phyloP scores from a whole-genome alignment of 2,329 filamentous ascomycete genomes.

The Pyrenophora graminea region DNA sequence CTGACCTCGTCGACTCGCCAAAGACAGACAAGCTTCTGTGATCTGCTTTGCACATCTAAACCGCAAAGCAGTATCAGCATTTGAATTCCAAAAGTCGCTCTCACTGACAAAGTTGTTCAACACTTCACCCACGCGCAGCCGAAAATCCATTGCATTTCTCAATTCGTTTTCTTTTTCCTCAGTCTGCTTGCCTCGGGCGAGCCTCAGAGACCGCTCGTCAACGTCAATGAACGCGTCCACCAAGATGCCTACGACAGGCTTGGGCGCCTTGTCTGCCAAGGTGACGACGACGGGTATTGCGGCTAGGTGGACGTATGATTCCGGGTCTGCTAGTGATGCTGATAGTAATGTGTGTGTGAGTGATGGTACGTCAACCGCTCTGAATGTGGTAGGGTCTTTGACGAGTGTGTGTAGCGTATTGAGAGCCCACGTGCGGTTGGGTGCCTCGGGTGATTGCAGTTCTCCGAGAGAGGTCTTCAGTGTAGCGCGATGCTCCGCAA shows the following conservation, averaged over 20 bases:
- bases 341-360: slow-evolving; percentile 67
- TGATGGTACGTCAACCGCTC: slow-evolving; percentile 68
- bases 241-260: slow-evolving; percentile 64
- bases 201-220: slow-evolving; percentile 50
- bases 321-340: slow-evolving; percentile 65
- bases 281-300: slow-evolving; percentile 68
- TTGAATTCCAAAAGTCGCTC: slow-evolving; percentile 24
- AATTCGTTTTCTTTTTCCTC: slow-evolving; percentile 34
- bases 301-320: slow-evolving; percentile 73
- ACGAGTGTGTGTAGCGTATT: slow-evolving; percentile 54
- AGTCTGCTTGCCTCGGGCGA: slow-evolving; percentile 17
- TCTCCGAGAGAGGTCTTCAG: slow-evolving; percentile 32
- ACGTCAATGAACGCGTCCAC: slow-evolving; percentile 70
- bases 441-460: slow-evolving; percentile 41
- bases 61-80: neutral
- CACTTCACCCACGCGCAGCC: slow-evolving; percentile 69
- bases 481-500: slow-evolving; percentile 50
- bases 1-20: slow-evolving; percentile 66
- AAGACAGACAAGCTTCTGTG: slow-evolving; percentile 63
- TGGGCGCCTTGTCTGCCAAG: slow-evolving; percentile 65
- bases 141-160: slow-evolving; percentile 59
- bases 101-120: slow-evolving; percentile 31
- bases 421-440: slow-evolving; percentile 45
- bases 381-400: slow-evolving; percentile 51
- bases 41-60: slow-evolving; percentile 41